phyloP scores from a whole-genome alignment of 805 yeast genomes.

The Torulaspora delbrueckii region DNA sequence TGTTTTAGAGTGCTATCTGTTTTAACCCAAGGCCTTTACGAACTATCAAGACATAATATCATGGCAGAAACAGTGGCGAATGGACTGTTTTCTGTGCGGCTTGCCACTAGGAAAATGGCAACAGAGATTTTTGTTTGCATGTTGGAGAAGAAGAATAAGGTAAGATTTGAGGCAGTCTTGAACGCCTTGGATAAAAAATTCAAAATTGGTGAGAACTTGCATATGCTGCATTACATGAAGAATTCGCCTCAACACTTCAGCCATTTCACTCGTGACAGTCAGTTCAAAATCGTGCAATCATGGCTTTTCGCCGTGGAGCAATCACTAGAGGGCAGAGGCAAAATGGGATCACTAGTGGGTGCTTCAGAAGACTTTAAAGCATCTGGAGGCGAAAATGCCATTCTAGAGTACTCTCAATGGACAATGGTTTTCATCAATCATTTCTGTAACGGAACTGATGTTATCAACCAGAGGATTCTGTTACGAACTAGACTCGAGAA shows the following conservation, averaged over 20 bases:
- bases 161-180: conserved; percentile 43
- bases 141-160: conserved; percentile 42
- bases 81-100: conserved; percentile 67
- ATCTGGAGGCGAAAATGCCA: conserved; percentile 40
- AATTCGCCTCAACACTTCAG: conserved; percentile 20
- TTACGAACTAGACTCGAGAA: conserved; percentile 33
- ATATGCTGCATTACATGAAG: conserved; percentile 22
- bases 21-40: conserved; percentile 27
- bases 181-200: conserved; percentile 37
- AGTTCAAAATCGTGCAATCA: conserved; percentile 47
- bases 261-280: conserved; percentile 18
- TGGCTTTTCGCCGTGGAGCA: conserved; percentile 67
- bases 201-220: conserved; percentile 24
- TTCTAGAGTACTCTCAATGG: conserved; percentile 33
- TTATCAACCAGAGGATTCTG: conserved; percentile 32
- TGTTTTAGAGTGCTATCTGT: conserved; percentile 56
- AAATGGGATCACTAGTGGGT: conserved; percentile 86
- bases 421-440: conserved; percentile 32
- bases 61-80: conserved; percentile 61
- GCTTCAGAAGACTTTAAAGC: conserved; percentile 75
- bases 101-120: conserved; percentile 71
- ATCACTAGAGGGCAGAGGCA: conserved; percentile 80
- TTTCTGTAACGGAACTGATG: conserved; percentile 27
- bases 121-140: conserved; percentile 68
- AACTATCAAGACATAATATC: conserved; percentile 31